Percentiles rank a stretch among this genome's conserved stretches.
These are phyloP conservation scores for Casuarina equisetifolia DNA, from an alignment of 306 rosid genomes.

Conservation along the genomic window DNA sequence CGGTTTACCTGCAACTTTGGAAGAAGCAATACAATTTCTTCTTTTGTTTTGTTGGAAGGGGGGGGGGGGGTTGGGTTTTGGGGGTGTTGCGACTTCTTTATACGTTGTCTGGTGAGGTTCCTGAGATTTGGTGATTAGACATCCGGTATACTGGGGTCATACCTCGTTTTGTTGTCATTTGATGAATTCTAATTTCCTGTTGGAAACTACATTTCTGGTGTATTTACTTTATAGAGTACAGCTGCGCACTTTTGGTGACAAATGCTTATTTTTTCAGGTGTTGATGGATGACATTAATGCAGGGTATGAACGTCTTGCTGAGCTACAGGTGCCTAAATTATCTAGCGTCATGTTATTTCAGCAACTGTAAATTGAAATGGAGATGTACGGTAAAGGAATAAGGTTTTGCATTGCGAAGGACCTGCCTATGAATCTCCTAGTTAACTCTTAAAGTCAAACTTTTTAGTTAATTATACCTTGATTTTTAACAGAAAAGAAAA, in stretches of 20 bases:
- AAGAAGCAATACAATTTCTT: no score
- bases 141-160: background rate
- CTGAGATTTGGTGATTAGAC: background rate
- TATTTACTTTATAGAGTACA: background rate
- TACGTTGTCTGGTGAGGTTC: background rate
- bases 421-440: background rate
- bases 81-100: no score
- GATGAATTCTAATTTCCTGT: background rate
- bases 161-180: background rate
- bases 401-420: background rate
- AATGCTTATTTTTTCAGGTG: slow-evolving; percentile 50
- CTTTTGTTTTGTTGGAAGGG: background rate
- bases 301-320: slow-evolving; percentile 94
- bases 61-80: background rate
- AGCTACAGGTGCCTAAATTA: slow-evolving; percentile 62
- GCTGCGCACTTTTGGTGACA: slow-evolving; percentile 18
- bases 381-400: background rate
- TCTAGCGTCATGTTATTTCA: background rate
- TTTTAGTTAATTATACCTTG: background rate
- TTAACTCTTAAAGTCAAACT: background rate
- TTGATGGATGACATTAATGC: slow-evolving; percentile 92
- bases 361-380: background rate
- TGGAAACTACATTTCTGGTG: background rate
- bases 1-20: background rate
- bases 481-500: background rate